These are phyloP conservation scores for Emmonsia crescens DNA, from an alignment of 2,329 filamentous ascomycete genomes.

Conservation along the genomic window DNA sequence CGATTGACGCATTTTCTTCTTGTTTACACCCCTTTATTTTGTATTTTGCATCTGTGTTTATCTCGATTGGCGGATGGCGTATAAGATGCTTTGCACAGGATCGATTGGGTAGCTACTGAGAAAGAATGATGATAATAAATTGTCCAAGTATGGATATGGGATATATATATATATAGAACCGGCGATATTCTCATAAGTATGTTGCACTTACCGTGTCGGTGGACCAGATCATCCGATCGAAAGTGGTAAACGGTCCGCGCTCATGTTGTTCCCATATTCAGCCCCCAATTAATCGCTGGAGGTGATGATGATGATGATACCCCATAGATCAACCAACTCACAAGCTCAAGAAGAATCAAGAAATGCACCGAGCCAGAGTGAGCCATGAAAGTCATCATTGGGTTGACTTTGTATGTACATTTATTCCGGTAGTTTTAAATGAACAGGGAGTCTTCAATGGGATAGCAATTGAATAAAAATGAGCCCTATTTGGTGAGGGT, in stretches of 20 bases:
- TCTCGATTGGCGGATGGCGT: not conserved
- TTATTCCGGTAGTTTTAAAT: not conserved
- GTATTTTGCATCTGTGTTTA: not conserved
- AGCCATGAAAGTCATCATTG: not conserved
- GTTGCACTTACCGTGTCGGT: too few relatives aligned
- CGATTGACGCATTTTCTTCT: not conserved
- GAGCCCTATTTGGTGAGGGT: too few relatives aligned
- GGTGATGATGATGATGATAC: not conserved
- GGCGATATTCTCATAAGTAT: too few relatives aligned
- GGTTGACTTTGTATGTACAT: not conserved
- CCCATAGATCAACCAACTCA: too few relatives aligned
- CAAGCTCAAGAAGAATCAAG: not conserved
- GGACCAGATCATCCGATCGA: too few relatives aligned
- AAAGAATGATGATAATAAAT: not conserved
- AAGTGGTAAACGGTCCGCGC: too few relatives aligned
- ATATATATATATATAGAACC: too few relatives aligned
- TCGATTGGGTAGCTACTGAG: not conserved
- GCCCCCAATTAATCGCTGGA: not conserved
- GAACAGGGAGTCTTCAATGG: not conserved
- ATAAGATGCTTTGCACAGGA: not conserved
- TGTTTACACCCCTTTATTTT: not conserved
- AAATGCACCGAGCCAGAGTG: not conserved
- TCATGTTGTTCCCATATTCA: too few relatives aligned
- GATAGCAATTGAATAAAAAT: not conserved
- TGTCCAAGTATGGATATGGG: too few relatives aligned